These are phyloP conservation scores for Fusarium anguioides DNA, from an alignment of 2,329 filamentous ascomycete genomes.

Conservation along the genomic window DNA sequence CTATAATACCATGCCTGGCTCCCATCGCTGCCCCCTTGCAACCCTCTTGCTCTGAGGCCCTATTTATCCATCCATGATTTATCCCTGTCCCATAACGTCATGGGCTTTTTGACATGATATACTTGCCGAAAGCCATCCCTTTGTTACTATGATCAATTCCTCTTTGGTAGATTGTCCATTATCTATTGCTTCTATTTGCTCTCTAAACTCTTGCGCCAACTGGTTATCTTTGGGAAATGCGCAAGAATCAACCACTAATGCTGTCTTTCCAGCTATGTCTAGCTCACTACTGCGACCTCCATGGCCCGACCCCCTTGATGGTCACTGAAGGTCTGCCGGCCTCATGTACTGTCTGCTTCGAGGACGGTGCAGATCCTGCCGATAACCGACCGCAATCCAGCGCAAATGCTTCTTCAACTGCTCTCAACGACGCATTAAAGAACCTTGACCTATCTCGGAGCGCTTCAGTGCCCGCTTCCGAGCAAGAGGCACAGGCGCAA, in stretches of 20 bases:
- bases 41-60: conserved; percentile 19
- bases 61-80: conserved; percentile 27
- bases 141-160: conserved; percentile 29
- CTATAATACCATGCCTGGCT: conserved; percentile 32
- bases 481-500: conserved; percentile 58
- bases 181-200: background rate
- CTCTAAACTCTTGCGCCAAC: conserved; percentile 11
- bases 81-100: conserved; percentile 43
- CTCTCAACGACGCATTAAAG: conserved; percentile 60
- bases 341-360: conserved; percentile 69
- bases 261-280: conserved; percentile 69
- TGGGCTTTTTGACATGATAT: conserved; percentile 37
- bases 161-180: conserved; percentile 11
- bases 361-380: conserved; percentile 49
- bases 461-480: conserved; percentile 56
- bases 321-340: conserved; percentile 74
- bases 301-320: conserved; percentile 76
- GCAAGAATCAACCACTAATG: conserved; percentile 49
- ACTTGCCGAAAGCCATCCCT: conserved; percentile 22
- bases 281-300: conserved; percentile 77
- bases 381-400: conserved; percentile 56
- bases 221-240: conserved; percentile 42
- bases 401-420: conserved; percentile 51
- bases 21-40: conserved; percentile 25
- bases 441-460: conserved; percentile 60